Conservation (phyloP, 2,329 filamentous ascomycete genomes). For the Gnomoniopsis sp. region DNA sequence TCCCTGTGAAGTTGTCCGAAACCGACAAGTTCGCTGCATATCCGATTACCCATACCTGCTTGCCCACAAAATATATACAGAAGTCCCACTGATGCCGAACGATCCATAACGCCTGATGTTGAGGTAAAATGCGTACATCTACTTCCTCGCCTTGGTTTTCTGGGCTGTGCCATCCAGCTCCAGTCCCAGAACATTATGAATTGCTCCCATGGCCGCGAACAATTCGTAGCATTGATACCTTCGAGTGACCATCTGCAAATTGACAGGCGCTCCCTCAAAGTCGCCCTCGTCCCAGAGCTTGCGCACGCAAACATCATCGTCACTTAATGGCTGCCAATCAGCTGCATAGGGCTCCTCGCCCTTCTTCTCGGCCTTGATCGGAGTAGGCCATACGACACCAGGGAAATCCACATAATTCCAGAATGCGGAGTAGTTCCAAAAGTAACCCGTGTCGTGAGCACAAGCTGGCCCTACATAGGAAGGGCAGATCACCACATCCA, state of each 20-base stretch:
- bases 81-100: too few relatives aligned
- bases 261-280: conserved; percentile 31
- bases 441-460: conserved; percentile 32
- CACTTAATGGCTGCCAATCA: conserved; percentile 25
- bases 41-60: too few relatives aligned
- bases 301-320: conserved; percentile 27
- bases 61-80: too few relatives aligned
- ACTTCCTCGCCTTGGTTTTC: not conserved
- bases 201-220: conserved; percentile 26
- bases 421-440: conserved; percentile 36
- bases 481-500: conserved; percentile 35
- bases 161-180: not conserved
- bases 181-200: conserved; percentile 21
- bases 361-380: conserved; percentile 25
- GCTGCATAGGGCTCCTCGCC: conserved; percentile 25
- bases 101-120: too few relatives aligned
- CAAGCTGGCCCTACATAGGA: conserved; percentile 34
- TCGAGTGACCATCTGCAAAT: conserved; percentile 31
- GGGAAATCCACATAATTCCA: conserved; percentile 37
- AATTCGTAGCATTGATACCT: conserved; percentile 33
- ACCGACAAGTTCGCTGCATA: too few relatives aligned
- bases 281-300: conserved; percentile 30
- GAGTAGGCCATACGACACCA: conserved; percentile 32
- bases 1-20: too few relatives aligned
- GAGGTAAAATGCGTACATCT: too few relatives aligned